Evolutionary conservation across 768 basidiomycete species (phyloP).

Genomic region (Mycena filopes): DNA sequence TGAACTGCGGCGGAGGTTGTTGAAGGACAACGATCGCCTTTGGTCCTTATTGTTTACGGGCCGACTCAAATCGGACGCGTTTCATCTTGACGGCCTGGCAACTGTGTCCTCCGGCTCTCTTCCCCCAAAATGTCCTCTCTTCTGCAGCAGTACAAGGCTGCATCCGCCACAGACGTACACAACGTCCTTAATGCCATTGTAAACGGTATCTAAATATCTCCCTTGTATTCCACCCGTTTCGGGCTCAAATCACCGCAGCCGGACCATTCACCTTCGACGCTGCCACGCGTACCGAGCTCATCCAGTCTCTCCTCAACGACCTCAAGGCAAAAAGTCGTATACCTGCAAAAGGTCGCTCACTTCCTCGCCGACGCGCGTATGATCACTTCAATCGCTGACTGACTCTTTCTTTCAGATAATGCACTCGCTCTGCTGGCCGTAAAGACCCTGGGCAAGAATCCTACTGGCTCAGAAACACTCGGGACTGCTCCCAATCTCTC

Average conservation of each 20-base stretch:
- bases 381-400: constrained; percentile 12
- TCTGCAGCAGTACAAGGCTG: constrained; percentile 27
- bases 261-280: constrained; percentile 59
- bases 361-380: constrained; percentile 14
- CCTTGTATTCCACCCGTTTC: neutral
- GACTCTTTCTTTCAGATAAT: constrained; percentile 61
- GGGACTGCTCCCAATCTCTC: constrained; percentile 65
- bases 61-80: no score
- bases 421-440: constrained; percentile 74
- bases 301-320: constrained; percentile 70
- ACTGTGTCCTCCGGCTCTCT: constrained; percentile 4
- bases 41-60: no score
- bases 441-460: constrained; percentile 80
- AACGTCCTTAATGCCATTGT: constrained; percentile 17
- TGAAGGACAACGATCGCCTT: no score
- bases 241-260: constrained; percentile 43
- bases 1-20: no score
- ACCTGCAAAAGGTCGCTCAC: constrained; percentile 59
- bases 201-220: constrained; percentile 11
- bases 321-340: constrained; percentile 64
- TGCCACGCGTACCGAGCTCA: constrained; percentile 61
- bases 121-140: constrained; percentile 26
- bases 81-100: no score
- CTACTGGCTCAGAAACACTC: constrained; percentile 72
- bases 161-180: constrained; percentile 7